Base-by-base conservation (phyloP, 495 filamentous ascomycete genomes). In the Aspergillus nidulans region DNA sequence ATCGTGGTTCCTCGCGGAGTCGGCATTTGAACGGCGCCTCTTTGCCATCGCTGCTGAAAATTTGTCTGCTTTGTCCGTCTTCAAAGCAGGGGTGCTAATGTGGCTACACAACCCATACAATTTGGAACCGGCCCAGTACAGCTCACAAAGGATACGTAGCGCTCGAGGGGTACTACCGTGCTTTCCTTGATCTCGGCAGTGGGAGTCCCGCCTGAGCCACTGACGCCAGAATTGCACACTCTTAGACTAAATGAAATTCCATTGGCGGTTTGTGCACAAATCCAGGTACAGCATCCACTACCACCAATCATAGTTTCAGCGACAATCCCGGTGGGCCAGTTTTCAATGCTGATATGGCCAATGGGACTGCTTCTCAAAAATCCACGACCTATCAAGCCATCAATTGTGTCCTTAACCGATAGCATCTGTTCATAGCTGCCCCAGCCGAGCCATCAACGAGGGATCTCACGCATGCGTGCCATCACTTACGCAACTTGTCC, bases 311-410 rank as follows among this genome's bases (percentile, higher is more conserved):
- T 20, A 26, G 3, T 20, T 3, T 15, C 4, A 9, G 4, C 1
- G 15, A 26, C 6, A 18, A 13, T 25, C 4, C 28, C n/a, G 32
- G 46, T 40, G 48, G 48, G 28, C 3, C 32, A 6, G 34, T 30
- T 23, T 6, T 40, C n/a, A 16, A 2, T 20, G 16, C 7, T 2
- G 18, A 25, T 16, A 16, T 24, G 23, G 18, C 48, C 48, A 50
- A 50, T 50, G 23, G 34, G 19, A 25, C 32, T 50, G 48, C 48
- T 50, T 50, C 28, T 39, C 20, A 19, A 40, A 40, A 28, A n/a
- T n/a, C n/a, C n/a, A n/a, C n/a, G 10, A 45, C 23, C 19, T 15
- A 12, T 48, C 15, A 15, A 3, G 15, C 26, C 6, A 20, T n/a
- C 45, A 19, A n/a, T 28, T 36, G 32, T 32, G 9, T n/a, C 36